These are phyloP conservation scores for Termitomyces sp. DNA, from an alignment of 768 basidiomycete genomes.

Conservation along the genomic window DNA sequence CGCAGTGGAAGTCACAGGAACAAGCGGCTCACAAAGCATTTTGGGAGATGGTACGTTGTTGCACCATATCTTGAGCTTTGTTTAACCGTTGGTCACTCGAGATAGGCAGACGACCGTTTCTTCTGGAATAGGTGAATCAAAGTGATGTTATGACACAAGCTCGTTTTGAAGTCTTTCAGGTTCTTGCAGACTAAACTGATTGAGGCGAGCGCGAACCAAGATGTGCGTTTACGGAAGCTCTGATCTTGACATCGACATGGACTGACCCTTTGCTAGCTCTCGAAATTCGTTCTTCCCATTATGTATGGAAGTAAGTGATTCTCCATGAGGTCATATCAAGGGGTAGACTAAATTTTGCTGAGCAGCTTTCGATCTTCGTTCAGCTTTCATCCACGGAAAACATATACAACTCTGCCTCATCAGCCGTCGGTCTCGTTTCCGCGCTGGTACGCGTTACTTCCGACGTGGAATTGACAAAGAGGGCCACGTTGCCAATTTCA, in stretches of 20 bases:
- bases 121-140: conserved; percentile 89
- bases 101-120: conserved; percentile 88
- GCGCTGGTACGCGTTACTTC: conserved; percentile 97
- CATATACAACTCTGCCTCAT: conserved; percentile 83
- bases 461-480: conserved; percentile 85
- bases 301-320: conserved; percentile 84
- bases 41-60: conserved; percentile 67
- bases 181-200: conserved; percentile 33
- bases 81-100: neutral
- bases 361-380: conserved; percentile 82
- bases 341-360: conserved; percentile 2
- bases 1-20: conserved; percentile 60
- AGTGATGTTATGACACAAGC: neutral
- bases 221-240: conserved; percentile 42
- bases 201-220: conserved; percentile 42
- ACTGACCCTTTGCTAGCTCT: conserved; percentile 47
- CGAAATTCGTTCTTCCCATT: conserved; percentile 85
- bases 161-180: conserved; percentile 19
- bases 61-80: neutral
- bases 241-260: neutral
- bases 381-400: conserved; percentile 67
- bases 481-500: conserved; percentile 94
- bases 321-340: neutral
- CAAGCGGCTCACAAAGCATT: conserved; percentile 48
- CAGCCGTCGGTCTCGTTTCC: conserved; percentile 88